Evolutionary conservation across 768 basidiomycete genomes (phyloP).

Genomic region (Porpolomopsis calyptriformis): DNA sequence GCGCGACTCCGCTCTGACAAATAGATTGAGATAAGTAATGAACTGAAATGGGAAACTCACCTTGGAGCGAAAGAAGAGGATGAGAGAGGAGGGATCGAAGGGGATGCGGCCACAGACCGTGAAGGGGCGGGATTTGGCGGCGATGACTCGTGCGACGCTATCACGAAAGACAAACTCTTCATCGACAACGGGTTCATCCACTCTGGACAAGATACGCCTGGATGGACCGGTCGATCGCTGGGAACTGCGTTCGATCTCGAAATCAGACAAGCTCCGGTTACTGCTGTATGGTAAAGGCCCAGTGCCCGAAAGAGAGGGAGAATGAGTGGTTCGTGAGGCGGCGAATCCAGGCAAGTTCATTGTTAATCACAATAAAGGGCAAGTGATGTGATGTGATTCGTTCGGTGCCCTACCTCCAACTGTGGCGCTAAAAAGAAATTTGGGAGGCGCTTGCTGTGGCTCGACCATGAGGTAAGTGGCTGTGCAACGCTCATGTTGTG

Average conservation of each 20-base stretch:
- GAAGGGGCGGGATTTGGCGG: conserved; percentile 51
- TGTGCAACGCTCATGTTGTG: too few species aligned
- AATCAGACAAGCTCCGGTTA: conserved; percentile 36
- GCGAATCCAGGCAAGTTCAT: background rate
- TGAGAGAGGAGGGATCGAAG: conserved; percentile 54
- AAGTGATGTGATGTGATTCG: too few species aligned
- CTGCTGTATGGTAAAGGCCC: background rate
- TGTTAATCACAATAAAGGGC: background rate
- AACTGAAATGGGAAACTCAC: conserved; percentile 25
- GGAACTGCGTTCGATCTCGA: conserved; percentile 53
- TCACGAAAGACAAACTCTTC: conserved; percentile 45
- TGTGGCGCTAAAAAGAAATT: too few species aligned
- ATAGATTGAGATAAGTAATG: background rate
- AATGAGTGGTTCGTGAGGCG: background rate
- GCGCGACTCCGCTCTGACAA: conserved; percentile 62
- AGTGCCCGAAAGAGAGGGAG: background rate
- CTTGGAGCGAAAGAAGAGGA: conserved; percentile 73
- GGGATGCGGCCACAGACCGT: conserved; percentile 60
- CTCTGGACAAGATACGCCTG: conserved; percentile 20
- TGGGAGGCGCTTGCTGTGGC: too few species aligned
- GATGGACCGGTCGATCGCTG: conserved; percentile 27
- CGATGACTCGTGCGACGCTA: conserved; percentile 44
- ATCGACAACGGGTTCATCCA: conserved; percentile 27
- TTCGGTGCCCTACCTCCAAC: too few species aligned
- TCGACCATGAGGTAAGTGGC: too few species aligned